Evolutionary conservation across 1,284 basidiomycete species (phyloP), one percentile per base, ranked within the genome.

Genomic region (Calocybe gambosa): DNA sequence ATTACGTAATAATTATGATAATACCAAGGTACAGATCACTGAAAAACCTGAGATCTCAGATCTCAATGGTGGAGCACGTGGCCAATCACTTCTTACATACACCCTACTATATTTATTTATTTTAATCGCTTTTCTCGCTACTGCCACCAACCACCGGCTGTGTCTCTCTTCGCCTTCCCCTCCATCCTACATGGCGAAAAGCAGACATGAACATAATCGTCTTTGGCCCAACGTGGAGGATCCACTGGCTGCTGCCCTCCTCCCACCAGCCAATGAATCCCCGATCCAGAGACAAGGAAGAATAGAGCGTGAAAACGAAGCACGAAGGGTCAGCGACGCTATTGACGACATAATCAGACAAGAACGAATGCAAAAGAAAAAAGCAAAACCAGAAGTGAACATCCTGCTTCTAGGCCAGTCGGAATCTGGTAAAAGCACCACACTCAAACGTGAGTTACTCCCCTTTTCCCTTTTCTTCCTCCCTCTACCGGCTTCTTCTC

Each of bases 361-460:
- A 49, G 82, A 86, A 56, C 70, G 72, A 47, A 73, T 69, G 47
- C 77, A 78, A 53, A 68, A 67, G 55, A 78, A 75, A 66, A 78
- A 74, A 61, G 64, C 66, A 44, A 79, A 76, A 55, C 66, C 72
- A 44, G 77, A 81, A 56, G 75, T 89, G 61, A 85, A 83, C 60
- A 77, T 90, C 39, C 69, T 90, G 43, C 71, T 90, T 45, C 77
- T 90, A 26, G 87, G 87, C 48, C 86, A 89, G 71, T 86, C 83
- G 55, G 86, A 89, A 70, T 85, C 81, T 55, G 83, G 84, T 31
- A 89, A 89, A 70, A 86, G 81, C 59, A 89, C 85, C 10, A 88
- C 85, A 4, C 70, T 89, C 54, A 89, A 89, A 68, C 85, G 85
- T 89, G 69, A 78, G 86, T 84, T 41, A 42, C 40, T 38, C 23